A percentile compares a stretch with the other conserved stretches of the same genome.
Evolutionary conservation across 345 rosid genomes (phyloP).

Genomic region (Lumnitzera racemosa): DNA sequence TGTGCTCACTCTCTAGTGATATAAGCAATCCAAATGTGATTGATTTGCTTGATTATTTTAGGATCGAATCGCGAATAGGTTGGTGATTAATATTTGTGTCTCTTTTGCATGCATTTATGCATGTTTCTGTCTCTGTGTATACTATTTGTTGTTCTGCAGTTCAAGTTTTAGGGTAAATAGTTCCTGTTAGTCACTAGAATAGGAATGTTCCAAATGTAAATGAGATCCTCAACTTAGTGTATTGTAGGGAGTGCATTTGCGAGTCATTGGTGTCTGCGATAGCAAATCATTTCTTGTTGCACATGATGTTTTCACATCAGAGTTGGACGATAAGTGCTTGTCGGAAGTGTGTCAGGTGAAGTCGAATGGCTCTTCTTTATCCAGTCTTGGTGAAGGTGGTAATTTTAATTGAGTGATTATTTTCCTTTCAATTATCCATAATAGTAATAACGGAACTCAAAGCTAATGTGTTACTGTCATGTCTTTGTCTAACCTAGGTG

Average conservation of each 20-base stretch:
- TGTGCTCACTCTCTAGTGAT: too few species aligned
- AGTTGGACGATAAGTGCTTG: constrained; percentile 47
- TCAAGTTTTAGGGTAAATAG: too few species aligned
- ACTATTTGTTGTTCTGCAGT: too few species aligned
- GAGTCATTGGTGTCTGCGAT: constrained; percentile 77
- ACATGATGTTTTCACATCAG: constrained; percentile 34
- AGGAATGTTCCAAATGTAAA: not conserved
- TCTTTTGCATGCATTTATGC: not conserved
- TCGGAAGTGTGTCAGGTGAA: constrained; percentile 56
- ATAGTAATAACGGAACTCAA: not conserved
- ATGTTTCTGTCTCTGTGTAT: not conserved
- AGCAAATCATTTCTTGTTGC: constrained; percentile 54
- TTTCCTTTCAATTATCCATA: not conserved
- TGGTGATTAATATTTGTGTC: not conserved
- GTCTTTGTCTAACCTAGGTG: constrained; percentile 20
- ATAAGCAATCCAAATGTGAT: too few species aligned
- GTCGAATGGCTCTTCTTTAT: constrained; percentile 43
- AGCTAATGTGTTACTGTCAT: constrained; percentile 5
- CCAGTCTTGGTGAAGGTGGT: constrained; percentile 35
- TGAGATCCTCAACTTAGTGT: not conserved
- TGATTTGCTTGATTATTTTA: not conserved
- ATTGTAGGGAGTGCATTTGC: constrained; percentile 62
- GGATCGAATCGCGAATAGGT: not conserved
- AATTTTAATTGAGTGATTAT: constrained; percentile 5
- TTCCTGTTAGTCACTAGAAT: not conserved